Evolutionary conservation across 306 rosid species (phyloP).

Genomic region (Casuarina glauca): DNA sequence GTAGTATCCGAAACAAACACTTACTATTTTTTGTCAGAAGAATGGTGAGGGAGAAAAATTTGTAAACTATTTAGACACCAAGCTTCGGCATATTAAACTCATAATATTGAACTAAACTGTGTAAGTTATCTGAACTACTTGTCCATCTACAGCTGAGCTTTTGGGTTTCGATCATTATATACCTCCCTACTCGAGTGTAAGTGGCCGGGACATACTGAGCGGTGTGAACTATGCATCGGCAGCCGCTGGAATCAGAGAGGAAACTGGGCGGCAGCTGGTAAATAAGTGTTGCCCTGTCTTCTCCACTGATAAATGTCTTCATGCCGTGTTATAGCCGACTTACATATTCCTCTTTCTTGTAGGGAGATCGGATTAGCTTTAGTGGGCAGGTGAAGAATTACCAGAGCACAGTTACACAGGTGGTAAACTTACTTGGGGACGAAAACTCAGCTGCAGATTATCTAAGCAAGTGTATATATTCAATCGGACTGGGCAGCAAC

Average conservation of each 20-base stretch:
- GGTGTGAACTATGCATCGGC: slow-evolving; percentile 97
- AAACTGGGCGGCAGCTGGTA: slow-evolving; percentile 94
- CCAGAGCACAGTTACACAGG: slow-evolving; percentile 64
- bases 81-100: neutral
- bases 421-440: slow-evolving; percentile 60
- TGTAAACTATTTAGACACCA: too few species aligned
- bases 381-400: slow-evolving; percentile 82
- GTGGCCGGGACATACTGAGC: slow-evolving; percentile 59
- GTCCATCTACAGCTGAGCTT: slow-evolving; percentile 57
- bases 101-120: neutral
- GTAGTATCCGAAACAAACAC: slow-evolving; percentile 4
- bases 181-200: slow-evolving; percentile 58
- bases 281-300: neutral
- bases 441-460: slow-evolving; percentile 59
- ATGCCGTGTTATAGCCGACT: neutral
- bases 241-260: slow-evolving; percentile 96
- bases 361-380: slow-evolving; percentile 84
- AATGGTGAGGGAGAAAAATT: neutral
- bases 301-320: neutral
- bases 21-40: neutral
- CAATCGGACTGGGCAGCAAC: slow-evolving; percentile 90
- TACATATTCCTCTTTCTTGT: neutral
- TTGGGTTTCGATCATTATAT: slow-evolving; percentile 76
- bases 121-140: neutral
- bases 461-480: slow-evolving; percentile 73